A percentile compares a stretch with the other conserved stretches of the same genome.
Conservation (phyloP, 225 moss, liverwort and hornwort genomes). For the Sphagnum contortum region DNA sequence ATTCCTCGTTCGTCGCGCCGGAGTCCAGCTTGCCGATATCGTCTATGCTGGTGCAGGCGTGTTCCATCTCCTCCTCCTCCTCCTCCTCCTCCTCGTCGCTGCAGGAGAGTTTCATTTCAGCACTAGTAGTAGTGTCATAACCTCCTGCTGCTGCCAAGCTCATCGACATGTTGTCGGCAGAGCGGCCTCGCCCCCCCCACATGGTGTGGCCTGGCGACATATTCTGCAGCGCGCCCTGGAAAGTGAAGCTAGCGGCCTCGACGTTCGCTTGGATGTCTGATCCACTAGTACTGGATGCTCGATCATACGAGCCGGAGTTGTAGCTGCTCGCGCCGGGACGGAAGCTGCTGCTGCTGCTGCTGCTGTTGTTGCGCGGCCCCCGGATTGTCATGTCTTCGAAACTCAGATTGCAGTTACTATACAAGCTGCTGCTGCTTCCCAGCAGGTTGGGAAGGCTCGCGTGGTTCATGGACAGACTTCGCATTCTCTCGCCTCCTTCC, state of each 20-base stretch:
- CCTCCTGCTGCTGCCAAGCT: constrained; percentile 13
- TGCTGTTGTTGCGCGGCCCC: background rate
- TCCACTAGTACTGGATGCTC: no score
- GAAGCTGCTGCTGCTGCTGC: no score
- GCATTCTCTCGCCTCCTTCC: constrained; percentile 31
- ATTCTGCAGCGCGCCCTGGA: background rate
- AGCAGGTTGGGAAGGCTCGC: no score
- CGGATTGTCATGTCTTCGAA: no score
- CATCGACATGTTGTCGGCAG: no score
- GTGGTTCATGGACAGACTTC: background rate
- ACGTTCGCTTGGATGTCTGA: no score
- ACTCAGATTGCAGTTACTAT: no score
- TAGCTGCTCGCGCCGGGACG: no score
- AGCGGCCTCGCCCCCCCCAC: no score
- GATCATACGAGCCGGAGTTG: no score
- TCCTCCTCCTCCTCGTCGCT: constrained; percentile 13
- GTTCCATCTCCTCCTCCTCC: constrained; percentile 49
- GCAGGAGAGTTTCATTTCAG: background rate
- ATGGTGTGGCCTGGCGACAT: no score
- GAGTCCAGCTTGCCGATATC: background rate
- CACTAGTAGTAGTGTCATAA: constrained; percentile 4
- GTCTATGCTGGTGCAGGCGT: constrained; percentile 47
- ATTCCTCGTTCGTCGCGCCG: constrained; percentile 47
- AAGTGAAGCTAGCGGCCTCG: background rate
- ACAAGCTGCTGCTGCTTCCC: no score